Conservation (phyloP, 2,329 filamentous ascomycete genomes). For the Fusarium phyllophilum region DNA sequence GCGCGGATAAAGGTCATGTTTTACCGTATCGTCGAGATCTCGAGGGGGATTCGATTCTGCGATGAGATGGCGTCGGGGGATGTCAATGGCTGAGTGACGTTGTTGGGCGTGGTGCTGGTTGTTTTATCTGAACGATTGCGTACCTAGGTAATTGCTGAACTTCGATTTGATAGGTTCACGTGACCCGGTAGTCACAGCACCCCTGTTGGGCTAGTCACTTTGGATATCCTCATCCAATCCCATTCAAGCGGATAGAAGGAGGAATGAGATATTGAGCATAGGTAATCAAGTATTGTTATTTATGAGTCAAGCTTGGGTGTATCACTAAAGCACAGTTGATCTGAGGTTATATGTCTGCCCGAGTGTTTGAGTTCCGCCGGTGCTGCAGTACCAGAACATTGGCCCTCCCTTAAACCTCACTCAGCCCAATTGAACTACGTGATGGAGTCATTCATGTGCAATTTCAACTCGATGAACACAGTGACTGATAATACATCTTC, state of each 20-base stretch:
- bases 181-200: constrained; percentile 16
- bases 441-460: background rate
- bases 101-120: constrained; percentile 37
- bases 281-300: background rate
- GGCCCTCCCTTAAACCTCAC: background rate
- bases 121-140: constrained; percentile 33
- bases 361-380: background rate
- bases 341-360: background rate
- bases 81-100: constrained; percentile 46
- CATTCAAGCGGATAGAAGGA: constrained; percentile 5
- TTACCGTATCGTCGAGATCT: constrained; percentile 31
- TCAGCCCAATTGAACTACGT: background rate
- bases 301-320: background rate
- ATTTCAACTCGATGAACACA: background rate
- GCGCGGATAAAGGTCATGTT: constrained; percentile 52
- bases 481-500: background rate
- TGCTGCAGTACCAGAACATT: background rate
- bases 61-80: constrained; percentile 36
- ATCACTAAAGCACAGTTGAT: background rate
- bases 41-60: constrained; percentile 32
- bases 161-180: constrained; percentile 39
- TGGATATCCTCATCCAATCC: background rate
- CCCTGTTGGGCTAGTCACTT: background rate
- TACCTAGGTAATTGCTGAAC: constrained; percentile 38
- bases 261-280: background rate